Conservation (phyloP, 441 rosid genomes). For the Aleurites moluccanus region DNA sequence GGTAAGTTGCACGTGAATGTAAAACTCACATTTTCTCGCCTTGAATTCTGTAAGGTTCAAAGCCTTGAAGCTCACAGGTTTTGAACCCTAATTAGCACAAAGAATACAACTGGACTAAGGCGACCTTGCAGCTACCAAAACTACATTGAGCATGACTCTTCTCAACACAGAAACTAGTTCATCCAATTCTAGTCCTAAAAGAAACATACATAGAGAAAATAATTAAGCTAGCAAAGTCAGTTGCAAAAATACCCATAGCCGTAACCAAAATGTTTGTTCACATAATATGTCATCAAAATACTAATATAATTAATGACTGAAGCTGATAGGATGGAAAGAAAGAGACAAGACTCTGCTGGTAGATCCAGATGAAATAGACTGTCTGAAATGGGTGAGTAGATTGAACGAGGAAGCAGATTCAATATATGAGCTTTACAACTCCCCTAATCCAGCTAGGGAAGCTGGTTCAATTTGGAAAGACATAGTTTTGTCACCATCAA, state of each 20-base stretch:
- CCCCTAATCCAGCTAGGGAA: conserved; percentile 69
- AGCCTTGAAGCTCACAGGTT: neutral
- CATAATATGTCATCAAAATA: conserved; percentile 6
- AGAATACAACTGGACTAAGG: neutral
- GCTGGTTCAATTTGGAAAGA: conserved; percentile 95
- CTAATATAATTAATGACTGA: conserved; percentile 31
- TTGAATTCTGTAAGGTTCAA: neutral
- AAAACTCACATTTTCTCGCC: neutral
- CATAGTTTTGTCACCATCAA: conserved; percentile 86
- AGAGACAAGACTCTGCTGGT: conserved; percentile 84
- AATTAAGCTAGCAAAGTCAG: neutral
- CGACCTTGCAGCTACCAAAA: neutral
- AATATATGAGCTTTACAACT: conserved; percentile 67
- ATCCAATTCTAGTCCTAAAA: neutral
- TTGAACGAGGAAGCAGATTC: conserved; percentile 84
- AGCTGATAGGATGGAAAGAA: conserved; percentile 99
- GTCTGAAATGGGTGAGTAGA: conserved; percentile 63
- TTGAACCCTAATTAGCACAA: neutral
- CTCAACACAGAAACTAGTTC: neutral
- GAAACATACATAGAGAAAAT: neutral
- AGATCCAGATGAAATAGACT: conserved; percentile 86
- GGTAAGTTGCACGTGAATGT: neutral
- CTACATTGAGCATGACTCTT: neutral
- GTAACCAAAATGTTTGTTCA: conserved; percentile 6
- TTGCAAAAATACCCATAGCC: neutral